phyloP scores from a whole-genome alignment of 1,284 basidiomycete genomes.

The Moesziomyces parantarcticus region DNA sequence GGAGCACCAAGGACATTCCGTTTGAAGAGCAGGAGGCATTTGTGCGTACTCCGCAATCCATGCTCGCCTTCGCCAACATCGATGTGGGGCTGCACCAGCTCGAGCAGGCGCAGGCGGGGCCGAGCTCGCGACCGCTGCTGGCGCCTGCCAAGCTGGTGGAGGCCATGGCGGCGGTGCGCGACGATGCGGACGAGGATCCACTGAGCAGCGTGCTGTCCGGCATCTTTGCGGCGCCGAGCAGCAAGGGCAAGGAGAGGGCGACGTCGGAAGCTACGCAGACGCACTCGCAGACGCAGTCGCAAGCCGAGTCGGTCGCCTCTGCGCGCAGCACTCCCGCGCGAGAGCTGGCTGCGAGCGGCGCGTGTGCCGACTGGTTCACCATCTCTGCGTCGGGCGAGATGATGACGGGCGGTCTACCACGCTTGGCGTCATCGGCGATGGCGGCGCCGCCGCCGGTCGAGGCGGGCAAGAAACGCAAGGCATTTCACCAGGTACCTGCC shows the following conservation, averaged over 20 bases:
- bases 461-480: conserved; percentile 15
- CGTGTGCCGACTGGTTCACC: conserved; percentile 53
- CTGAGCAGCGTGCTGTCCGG: conserved; percentile 20
- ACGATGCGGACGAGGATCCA: conserved; percentile 18
- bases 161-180: conserved; percentile 32
- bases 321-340: conserved; percentile 1
- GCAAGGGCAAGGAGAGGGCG: conserved; percentile 45
- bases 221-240: conserved; percentile 18
- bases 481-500: conserved; percentile 39
- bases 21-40: conserved; percentile 74
- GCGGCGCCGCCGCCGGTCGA: neutral
- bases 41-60: conserved; percentile 79
- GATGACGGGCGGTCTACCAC: conserved; percentile 45
- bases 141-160: conserved; percentile 14
- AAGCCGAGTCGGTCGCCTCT: conserved; percentile 4
- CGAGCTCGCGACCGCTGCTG: conserved; percentile 35
- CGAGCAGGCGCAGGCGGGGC: conserved; percentile 19
- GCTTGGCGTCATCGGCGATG: conserved; percentile 27
- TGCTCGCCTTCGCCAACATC: conserved; percentile 70
- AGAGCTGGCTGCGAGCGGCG: conserved; percentile 13
- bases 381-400: conserved; percentile 48
- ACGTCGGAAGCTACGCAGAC: conserved; percentile 28
- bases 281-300: conserved; percentile 1
- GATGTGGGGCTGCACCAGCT: conserved; percentile 28
- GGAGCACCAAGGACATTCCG: conserved; percentile 24